Evolutionary conservation across 176 grass and related monocot species (phyloP), one percentile per base, ranked within the genome.

Genomic region (Carex parvula): DNA sequence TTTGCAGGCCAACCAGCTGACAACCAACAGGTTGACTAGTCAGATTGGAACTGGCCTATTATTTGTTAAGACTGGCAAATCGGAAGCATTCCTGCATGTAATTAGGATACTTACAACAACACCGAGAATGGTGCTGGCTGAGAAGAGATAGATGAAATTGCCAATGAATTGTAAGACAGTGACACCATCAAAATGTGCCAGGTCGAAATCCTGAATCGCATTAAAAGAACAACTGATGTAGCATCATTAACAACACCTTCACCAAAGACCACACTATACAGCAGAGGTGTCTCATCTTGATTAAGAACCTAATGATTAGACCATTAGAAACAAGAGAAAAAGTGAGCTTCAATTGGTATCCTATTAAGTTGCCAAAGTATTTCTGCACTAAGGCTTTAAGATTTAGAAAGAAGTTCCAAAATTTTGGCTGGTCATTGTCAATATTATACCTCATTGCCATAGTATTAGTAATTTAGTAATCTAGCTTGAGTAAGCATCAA

Each of bases 191-290:
- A 95, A 85, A 84, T 95, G 84, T 76, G 13, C 86, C 81, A 98
- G 85, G 64, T 95, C 95, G 55, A 98, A 87, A 82, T 92, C 87
- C 86, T 95, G 82, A 86, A 98, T 91, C 52, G 95, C 95, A 55
- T 98, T 98, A 85, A 98, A 72, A 98, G 91, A 63, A 98, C 95
- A 65, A 98, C 89, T 74, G 95, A 98, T 81, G 95, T 93, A 16
- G 95, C 95, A 80, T 98, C 95, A 85, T 98, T 98, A 35, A 98
- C 95, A 83, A 98, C 92, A 84, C 95, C 95, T 91, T 98, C 95
- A n/a, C 95, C 95, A 61, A 98, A 98, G 81, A 98, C 95, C 78
- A 98, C 68, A 84, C 92, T 98, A 76, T 98, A 98, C 3, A 98
- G 91, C 68, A 98, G 77, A 35, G 95, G 95, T 66, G 95, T 92